These are phyloP conservation scores for Chenopodium berlandieri DNA, from an alignment of 148 eudicot genomes.

Conservation along the genomic window DNA sequence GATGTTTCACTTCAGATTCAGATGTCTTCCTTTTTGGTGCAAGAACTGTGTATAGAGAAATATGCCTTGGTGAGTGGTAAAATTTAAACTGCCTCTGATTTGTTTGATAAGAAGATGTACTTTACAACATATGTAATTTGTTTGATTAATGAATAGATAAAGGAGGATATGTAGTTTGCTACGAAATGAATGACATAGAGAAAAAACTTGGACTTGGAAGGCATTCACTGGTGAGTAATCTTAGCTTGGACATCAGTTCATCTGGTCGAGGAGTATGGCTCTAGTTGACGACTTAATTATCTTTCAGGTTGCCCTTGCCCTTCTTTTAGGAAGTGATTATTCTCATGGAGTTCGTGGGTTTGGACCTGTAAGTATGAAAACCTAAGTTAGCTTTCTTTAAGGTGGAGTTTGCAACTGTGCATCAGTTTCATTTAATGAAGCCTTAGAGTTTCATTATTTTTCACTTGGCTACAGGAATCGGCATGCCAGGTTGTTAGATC, in stretches of 20 bases:
- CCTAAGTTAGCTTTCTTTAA: constrained; percentile 6
- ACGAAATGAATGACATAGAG: constrained; percentile 93
- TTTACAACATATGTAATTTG: constrained; percentile 7
- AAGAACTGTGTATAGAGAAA: constrained; percentile 96
- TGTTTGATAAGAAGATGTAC: background rate
- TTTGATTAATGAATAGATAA: constrained; percentile 45
- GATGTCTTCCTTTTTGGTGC: constrained; percentile 97
- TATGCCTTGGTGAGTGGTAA: constrained; percentile 74
- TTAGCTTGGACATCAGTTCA: background rate
- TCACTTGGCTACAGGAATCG: constrained; percentile 47
- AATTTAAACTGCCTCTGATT: constrained; percentile 2
- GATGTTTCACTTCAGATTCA: constrained; percentile 93
- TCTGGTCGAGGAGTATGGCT: constrained; percentile 11
- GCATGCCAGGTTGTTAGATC: constrained; percentile 82
- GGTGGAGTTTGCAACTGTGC: background rate
- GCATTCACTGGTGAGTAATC: constrained; percentile 67
- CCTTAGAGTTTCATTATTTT: background rate
- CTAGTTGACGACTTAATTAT: constrained; percentile 21
- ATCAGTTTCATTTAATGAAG: background rate
- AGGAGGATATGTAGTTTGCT: constrained; percentile 86
- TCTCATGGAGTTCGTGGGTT: constrained; percentile 74
- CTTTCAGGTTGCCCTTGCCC: constrained; percentile 73
- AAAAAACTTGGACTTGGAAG: constrained; percentile 84
- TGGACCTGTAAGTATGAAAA: constrained; percentile 64
- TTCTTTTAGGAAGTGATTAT: constrained; percentile 93